Conservation (phyloP, 116 monocot species). For the Phalaenopsis hybrid region DNA sequence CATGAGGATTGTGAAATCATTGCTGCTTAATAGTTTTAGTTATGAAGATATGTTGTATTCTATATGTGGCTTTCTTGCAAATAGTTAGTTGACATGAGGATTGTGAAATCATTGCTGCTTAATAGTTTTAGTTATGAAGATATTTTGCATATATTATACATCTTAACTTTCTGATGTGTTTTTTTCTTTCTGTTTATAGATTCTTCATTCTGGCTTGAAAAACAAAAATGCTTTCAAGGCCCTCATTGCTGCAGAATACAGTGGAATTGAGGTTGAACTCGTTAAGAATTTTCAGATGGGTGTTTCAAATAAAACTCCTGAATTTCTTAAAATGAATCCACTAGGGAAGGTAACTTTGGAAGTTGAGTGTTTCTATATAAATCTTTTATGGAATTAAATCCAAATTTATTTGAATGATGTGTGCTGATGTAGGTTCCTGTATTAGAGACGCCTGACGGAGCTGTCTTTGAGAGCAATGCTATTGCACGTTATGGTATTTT, state of each 20-base stretch:
- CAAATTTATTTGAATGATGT: not conserved
- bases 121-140: too few relatives aligned
- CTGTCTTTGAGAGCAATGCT: constrained; percentile 87
- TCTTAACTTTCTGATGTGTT: too few relatives aligned
- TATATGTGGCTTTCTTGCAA: too few relatives aligned
- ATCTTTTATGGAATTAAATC: not conserved
- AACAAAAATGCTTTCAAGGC: constrained; percentile 83
- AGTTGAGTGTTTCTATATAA: not conserved
- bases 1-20: not conserved
- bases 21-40: not conserved
- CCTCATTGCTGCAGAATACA: constrained; percentile 83
- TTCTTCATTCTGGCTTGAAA: constrained; percentile 35
- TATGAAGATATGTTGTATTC: too few relatives aligned
- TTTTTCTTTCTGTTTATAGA: constrained; percentile 15
- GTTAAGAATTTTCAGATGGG: constrained; percentile 72
- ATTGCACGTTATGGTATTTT: constrained; percentile 72
- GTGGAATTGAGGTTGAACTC: constrained; percentile 59
- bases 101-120: too few relatives aligned
- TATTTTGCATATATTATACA: too few relatives aligned
- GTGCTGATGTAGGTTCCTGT: constrained; percentile 53
- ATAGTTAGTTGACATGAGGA: too few relatives aligned
- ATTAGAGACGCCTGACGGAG: constrained; percentile 80
- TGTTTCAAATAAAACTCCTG: constrained; percentile 71
- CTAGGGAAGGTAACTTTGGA: constrained; percentile 59
- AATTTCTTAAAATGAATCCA: constrained; percentile 88